Conservation (phyloP, 768 basidiomycete species). For the Lactifluus rugatus region DNA sequence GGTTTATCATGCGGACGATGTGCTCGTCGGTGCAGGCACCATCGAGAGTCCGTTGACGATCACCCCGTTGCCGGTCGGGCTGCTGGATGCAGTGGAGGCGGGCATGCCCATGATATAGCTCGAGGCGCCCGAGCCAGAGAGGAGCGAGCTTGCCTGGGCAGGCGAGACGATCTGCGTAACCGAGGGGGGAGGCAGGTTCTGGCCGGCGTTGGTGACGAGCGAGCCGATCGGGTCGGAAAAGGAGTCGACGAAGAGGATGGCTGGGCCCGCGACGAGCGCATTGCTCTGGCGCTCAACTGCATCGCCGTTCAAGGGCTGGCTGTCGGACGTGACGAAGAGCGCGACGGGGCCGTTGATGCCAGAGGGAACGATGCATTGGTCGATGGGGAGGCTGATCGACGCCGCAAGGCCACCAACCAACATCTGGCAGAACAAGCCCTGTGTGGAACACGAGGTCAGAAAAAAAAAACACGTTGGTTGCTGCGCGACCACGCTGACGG, state of each 20-base stretch:
- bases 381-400: conserved; percentile 50
- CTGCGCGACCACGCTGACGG: too few relatives aligned
- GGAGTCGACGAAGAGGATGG: conserved; percentile 56
- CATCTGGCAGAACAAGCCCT: conserved; percentile 69
- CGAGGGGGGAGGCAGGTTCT: not conserved
- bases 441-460: not conserved
- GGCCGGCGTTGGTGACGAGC: conserved; percentile 30
- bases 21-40: too few relatives aligned
- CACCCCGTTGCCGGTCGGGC: conserved; percentile 28
- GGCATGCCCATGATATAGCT: too few relatives aligned
- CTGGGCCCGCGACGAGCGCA: conserved; percentile 62
- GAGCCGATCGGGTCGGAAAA: conserved; percentile 41
- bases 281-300: conserved; percentile 44
- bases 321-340: conserved; percentile 56
- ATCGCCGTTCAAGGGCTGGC: conserved; percentile 54
- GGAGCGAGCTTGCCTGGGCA: conserved; percentile 22
- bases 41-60: conserved; percentile 39
- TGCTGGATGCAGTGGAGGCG: too few relatives aligned
- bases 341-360: conserved; percentile 69
- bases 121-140: conserved; percentile 8
- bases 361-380: conserved; percentile 51
- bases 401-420: conserved; percentile 48
- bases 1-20: too few relatives aligned
- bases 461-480: too few relatives aligned
- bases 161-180: conserved; percentile 16